Evolutionary conservation across 768 basidiomycete species (phyloP), one percentile per base, ranked within the genome.

Genomic region (Boletus eberwhitei): DNA sequence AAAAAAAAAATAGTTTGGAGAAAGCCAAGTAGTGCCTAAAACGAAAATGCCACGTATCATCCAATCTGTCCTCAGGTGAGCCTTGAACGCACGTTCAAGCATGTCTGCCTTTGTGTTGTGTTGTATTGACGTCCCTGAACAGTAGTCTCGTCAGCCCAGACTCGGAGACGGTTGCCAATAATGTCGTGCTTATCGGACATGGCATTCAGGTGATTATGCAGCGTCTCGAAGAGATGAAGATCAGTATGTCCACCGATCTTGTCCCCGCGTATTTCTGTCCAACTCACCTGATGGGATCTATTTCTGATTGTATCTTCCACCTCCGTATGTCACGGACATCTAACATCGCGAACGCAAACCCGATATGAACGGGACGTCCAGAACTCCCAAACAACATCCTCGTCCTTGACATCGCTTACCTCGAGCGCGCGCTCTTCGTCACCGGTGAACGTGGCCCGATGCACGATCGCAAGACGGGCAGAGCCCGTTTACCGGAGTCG

Each of bases 131-230:
- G 8, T 26, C 52, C 14, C 26, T 46, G 57, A 8, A 36, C 73
- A 90, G 88, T 60, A 87, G 86, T 62, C 78, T 91, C 21, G 74
- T 81, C 7, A 87, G 83, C 60, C 90, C 90, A 0, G 89, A 91
- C 63, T 85, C 87, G 1, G 90, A 93, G 62, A 86, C 82, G 14
- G 70, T 75, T 1, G 66, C 86, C 22, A 92, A 92, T 63, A 74
- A 74, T 19, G 81, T 93, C 35, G 86, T 92, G 16, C 74, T 93
- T 6, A 81, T 93, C 13, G 85, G 77, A 2, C 88, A 90, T 62
- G 78, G 78, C 19, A 66, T 82, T 38, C 71, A 74, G 36, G 77
- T 76, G 3, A 79, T 85, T 59, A 69, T 91, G 14, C 74, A 79
- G 38, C 77, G 83, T 17, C 74, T 92, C 36, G 86, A 88, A 49